A percentile compares a stretch with the other conserved stretches of the same genome.
phyloP scores from a whole-genome alignment of 2,329 filamentous ascomycete genomes.

The Paecilomyces fulvus region DNA sequence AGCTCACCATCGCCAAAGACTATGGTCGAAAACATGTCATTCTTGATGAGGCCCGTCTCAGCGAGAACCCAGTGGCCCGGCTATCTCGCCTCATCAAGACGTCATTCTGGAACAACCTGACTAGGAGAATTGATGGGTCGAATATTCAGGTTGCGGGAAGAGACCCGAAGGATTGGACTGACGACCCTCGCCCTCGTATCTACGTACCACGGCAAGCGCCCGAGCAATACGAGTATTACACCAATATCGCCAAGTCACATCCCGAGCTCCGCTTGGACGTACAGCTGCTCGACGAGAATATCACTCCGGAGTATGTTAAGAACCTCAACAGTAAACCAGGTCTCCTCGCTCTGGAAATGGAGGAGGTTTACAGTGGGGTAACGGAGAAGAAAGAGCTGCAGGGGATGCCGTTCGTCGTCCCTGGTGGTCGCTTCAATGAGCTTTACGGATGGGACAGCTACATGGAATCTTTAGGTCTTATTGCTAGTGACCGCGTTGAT shows the following conservation, averaged over 20 bases:
- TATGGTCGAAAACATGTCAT: constrained; percentile 84
- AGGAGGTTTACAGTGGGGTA: constrained; percentile 58
- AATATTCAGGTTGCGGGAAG: constrained; percentile 69
- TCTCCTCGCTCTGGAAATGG: constrained; percentile 81
- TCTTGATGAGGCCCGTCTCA: constrained; percentile 80
- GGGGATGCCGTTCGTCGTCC: constrained; percentile 92
- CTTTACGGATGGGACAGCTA: constrained; percentile 99
- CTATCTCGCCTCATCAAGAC: constrained; percentile 78
- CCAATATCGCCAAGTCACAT: constrained; percentile 63
- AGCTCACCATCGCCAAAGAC: constrained; percentile 85
- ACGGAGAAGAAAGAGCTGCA: constrained; percentile 63
- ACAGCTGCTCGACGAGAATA: constrained; percentile 59
- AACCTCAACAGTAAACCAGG: constrained; percentile 83
- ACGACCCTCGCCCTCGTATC: constrained; percentile 78
- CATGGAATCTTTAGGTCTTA: constrained; percentile 87
- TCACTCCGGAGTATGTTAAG: constrained; percentile 72
- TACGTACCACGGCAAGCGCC: constrained; percentile 80
- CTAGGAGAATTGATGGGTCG: constrained; percentile 78
- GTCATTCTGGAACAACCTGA: constrained; percentile 88
- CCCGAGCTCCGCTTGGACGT: constrained; percentile 87
- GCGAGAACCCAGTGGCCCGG: constrained; percentile 89
- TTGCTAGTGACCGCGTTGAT: constrained; percentile 76
- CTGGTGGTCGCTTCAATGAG: constrained; percentile 95
- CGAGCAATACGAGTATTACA: constrained; percentile 86
- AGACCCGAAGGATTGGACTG: constrained; percentile 94